These are phyloP conservation scores for Sordariomycetes sp. DNA, from an alignment of 2,329 filamentous ascomycete species.

Conservation along the genomic window DNA sequence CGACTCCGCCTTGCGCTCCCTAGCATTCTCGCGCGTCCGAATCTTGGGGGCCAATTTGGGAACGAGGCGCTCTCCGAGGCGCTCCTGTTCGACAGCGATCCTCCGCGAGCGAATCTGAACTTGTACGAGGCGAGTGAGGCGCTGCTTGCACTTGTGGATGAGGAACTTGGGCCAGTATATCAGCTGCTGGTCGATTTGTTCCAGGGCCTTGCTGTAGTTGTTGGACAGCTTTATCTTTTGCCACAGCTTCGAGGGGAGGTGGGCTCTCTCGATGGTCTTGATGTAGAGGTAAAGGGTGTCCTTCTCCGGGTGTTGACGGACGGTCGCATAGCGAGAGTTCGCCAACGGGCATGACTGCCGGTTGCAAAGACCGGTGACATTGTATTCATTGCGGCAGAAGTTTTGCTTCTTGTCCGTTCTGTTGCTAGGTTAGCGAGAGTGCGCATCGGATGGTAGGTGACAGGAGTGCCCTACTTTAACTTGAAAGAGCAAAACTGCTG, in stretches of 20 bases:
- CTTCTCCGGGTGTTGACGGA: slow-evolving; percentile 72
- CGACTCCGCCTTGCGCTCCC: slow-evolving; percentile 67
- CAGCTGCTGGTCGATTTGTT: slow-evolving; percentile 75
- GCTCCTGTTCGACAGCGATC: slow-evolving; percentile 79
- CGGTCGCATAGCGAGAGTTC: slow-evolving; percentile 86
- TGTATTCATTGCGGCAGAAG: slow-evolving; percentile 94
- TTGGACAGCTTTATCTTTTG: slow-evolving; percentile 81
- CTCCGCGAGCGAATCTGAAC: slow-evolving; percentile 73
- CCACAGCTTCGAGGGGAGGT: slow-evolving; percentile 87
- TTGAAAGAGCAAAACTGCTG: slow-evolving; percentile 94
- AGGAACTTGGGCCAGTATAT: slow-evolving; percentile 95
- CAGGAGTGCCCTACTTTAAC: slow-evolving; percentile 51
- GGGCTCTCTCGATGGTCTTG: slow-evolving; percentile 84
- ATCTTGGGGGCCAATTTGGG: slow-evolving; percentile 89
- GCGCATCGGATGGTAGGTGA: neutral
- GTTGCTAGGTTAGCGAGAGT: slow-evolving; percentile 16
- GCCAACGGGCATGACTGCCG: slow-evolving; percentile 83
- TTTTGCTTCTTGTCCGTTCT: slow-evolving; percentile 78
- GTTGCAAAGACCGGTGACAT: slow-evolving; percentile 74
- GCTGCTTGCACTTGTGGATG: slow-evolving; percentile 91
- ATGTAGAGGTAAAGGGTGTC: slow-evolving; percentile 90
- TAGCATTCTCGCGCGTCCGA: slow-evolving; percentile 59
- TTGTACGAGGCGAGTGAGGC: slow-evolving; percentile 83
- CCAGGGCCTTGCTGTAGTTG: slow-evolving; percentile 84
- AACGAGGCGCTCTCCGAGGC: slow-evolving; percentile 79